These are phyloP conservation scores for Wallacemonas sp. DNA, from an alignment of 208 protist species.

Conservation along the genomic window DNA sequence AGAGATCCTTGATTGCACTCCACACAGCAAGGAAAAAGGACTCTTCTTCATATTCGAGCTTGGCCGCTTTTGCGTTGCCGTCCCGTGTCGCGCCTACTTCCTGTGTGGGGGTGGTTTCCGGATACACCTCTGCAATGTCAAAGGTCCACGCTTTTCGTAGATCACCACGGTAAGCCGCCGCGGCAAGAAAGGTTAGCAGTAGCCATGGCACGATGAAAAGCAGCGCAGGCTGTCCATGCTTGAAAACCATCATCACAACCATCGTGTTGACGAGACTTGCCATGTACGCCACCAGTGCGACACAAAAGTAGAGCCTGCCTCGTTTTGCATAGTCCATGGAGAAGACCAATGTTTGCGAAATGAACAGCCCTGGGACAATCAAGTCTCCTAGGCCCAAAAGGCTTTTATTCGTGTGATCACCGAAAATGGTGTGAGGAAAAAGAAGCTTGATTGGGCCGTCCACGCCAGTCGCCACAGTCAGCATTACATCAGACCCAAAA, in stretches of 20 bases:
- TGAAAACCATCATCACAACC: conserved; percentile 94
- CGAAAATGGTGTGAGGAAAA: conserved; percentile 89
- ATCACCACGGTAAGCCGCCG: conserved; percentile 59
- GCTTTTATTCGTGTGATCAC: conserved; percentile 66
- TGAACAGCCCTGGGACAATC: conserved; percentile 95
- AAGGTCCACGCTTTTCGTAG: conserved; percentile 52
- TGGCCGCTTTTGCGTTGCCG: conserved; percentile 3
- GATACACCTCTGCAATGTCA: conserved; percentile 28
- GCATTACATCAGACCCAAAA: conserved; percentile 97
- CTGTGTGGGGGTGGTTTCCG: not conserved
- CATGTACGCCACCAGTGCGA: conserved; percentile 84
- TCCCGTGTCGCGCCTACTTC: not conserved
- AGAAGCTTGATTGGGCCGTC: conserved; percentile 96
- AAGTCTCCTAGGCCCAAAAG: conserved; percentile 97
- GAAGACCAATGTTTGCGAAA: conserved; percentile 94
- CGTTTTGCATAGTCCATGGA: conserved; percentile 62
- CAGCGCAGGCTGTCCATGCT: conserved; percentile 92
- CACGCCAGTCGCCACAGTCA: conserved; percentile 94
- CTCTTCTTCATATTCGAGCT: conserved; percentile 18
- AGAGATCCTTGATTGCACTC: conserved; percentile 27
- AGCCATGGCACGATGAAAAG: conserved; percentile 92
- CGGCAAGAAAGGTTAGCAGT: conserved; percentile 54
- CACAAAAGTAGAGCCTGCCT: conserved; percentile 86
- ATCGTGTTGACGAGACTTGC: conserved; percentile 93
- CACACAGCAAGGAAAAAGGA: conserved; percentile 27